A percentile compares a stretch with the other conserved stretches of the same genome.
phyloP scores from a whole-genome alignment of 176 grass and related monocot genomes.

The Chrysopogon serrulatus region DNA sequence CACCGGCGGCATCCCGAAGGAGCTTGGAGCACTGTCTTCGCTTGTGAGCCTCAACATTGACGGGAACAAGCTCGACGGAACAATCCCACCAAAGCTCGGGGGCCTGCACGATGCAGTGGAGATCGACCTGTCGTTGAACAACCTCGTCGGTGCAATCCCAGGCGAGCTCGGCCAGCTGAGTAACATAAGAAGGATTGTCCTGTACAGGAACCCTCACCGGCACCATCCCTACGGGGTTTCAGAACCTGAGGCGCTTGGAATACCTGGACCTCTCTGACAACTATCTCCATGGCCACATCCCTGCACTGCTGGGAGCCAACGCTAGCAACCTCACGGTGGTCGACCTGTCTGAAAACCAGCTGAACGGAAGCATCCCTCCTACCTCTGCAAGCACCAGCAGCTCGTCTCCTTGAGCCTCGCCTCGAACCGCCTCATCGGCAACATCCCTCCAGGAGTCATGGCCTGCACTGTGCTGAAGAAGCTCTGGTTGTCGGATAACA shows the following conservation, averaged over 20 bases:
- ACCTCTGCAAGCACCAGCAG: slow-evolving; percentile 68
- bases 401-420: slow-evolving; percentile 67
- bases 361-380: slow-evolving; percentile 55
- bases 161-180: slow-evolving; percentile 33
- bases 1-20: slow-evolving; percentile 46
- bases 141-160: too few species aligned
- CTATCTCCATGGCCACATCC: slow-evolving; percentile 77
- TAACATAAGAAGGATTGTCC: slow-evolving; percentile 48
- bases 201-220: slow-evolving; percentile 85
- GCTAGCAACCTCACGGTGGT: slow-evolving; percentile 56
- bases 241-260: slow-evolving; percentile 58
- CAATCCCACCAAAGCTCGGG: slow-evolving; percentile 44
- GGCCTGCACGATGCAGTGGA: too few species aligned
- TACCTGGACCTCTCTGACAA: slow-evolving; percentile 71
- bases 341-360: slow-evolving; percentile 52
- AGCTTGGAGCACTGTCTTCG: slow-evolving; percentile 64
- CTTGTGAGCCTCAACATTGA: slow-evolving; percentile 59
- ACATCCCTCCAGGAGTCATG: slow-evolving; percentile 72
- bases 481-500: not conserved
- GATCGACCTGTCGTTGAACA: too few species aligned
- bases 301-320: slow-evolving; percentile 56
- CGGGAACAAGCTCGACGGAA: slow-evolving; percentile 64
- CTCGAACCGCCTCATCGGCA: slow-evolving; percentile 54
- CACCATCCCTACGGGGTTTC: slow-evolving; percentile 56
- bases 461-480: slow-evolving; percentile 52